Conservation (phyloP, 805 yeast genomes). For the Candida orba region DNA sequence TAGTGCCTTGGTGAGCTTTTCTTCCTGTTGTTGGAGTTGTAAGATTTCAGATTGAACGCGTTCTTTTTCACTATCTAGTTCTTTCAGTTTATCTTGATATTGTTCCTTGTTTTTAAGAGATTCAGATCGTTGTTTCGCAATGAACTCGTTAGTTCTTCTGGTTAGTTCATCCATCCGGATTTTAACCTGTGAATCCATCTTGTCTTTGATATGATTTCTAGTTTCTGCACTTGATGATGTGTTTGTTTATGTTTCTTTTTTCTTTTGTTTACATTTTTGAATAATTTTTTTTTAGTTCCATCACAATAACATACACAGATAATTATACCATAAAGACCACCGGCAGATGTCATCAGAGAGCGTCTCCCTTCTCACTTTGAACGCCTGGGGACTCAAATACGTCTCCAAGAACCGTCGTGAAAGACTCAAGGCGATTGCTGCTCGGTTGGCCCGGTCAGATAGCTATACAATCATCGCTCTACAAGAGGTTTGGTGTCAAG, state of each 20-base stretch:
- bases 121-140: not conserved
- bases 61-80: slow-evolving; percentile 3
- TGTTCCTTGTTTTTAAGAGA: not conserved
- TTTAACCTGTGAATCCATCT: not conserved
- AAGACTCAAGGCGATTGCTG: slow-evolving; percentile 68
- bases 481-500: slow-evolving; percentile 91
- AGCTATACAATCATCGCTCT: slow-evolving; percentile 77
- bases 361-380: slow-evolving; percentile 56
- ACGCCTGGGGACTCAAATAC: slow-evolving; percentile 85
- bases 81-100: not conserved
- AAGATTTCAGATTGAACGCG: slow-evolving; percentile 5
- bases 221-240: too few species aligned
- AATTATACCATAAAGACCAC: too few species aligned
- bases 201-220: not conserved
- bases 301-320: too few species aligned
- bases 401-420: slow-evolving; percentile 64
- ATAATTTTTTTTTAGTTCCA: not conserved
- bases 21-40: not conserved
- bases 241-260: not conserved
- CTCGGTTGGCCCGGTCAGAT: slow-evolving; percentile 39
- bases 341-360: not conserved
- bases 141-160: not conserved
- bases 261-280: not conserved
- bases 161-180: not conserved
- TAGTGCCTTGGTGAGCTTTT: not conserved